Evolutionary conservation across 257 asterid genomes (phyloP).

Genomic region (Salvia hispanica): DNA sequence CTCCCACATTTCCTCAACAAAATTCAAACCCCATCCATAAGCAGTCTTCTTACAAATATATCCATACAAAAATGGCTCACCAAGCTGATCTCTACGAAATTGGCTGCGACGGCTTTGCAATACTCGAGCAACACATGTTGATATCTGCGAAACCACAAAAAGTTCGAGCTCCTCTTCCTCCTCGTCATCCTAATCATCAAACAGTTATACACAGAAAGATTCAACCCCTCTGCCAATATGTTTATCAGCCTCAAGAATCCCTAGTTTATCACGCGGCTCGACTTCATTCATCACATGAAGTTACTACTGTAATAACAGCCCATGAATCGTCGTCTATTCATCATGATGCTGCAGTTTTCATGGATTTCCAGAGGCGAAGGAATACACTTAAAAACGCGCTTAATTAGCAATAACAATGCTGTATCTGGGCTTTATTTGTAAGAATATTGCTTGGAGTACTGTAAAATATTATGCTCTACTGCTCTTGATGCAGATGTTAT

Average conservation of each 20-base stretch:
- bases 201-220: not conserved
- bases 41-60: constrained; percentile 4
- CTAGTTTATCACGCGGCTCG: constrained; percentile 21
- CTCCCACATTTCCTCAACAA: constrained; percentile 16
- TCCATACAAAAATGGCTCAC: constrained; percentile 21
- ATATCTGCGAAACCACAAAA: constrained; percentile 25
- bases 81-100: constrained; percentile 34
- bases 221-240: constrained; percentile 17
- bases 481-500: too few species aligned
- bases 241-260: constrained; percentile 31
- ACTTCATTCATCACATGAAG: constrained; percentile 18
- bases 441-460: too few species aligned
- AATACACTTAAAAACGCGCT: not conserved
- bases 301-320: constrained; percentile 9
- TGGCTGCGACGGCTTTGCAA: constrained; percentile 43
- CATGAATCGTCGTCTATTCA: constrained; percentile 20
- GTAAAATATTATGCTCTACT: too few species aligned
- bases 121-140: constrained; percentile 34
- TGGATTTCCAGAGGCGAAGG: constrained; percentile 28
- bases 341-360: constrained; percentile 29
- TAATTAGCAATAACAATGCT: not conserved
- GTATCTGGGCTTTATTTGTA: too few species aligned
- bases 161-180: constrained; percentile 2
- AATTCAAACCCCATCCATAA: not conserved
- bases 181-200: constrained; percentile 19